Base-by-base conservation (phyloP, 768 basidiomycete genomes). In the Lentinus tigrinus region DNA sequence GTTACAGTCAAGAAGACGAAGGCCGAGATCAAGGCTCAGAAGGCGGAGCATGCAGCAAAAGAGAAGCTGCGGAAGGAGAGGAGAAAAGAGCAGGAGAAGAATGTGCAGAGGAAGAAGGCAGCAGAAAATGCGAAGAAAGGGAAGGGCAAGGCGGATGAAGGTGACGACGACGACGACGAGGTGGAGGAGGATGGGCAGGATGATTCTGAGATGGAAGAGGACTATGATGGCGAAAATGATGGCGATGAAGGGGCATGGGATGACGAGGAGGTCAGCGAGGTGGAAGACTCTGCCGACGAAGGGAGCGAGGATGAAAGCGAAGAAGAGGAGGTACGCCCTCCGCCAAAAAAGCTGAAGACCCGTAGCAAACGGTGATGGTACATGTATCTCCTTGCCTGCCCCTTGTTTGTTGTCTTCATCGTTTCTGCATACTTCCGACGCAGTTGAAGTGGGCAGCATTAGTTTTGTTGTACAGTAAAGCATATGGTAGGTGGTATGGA, bases 51-150 rank as follows among this genome's bases (percentile, higher is more conserved):
- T 68, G 88, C 84, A 2, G 88, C 85, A 23, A 91, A 89, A 66
- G 87, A 85, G 61, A 88, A 81, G 69, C 70, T 93, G 43, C 82
- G 85, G 63, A 87, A 89, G 65, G 80, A 92, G 64, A 80, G 95
- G 61, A 78, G 89, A 63, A 89, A 90, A 58, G 93, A 97, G 69
- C 97, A 98, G 69, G 95, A 93, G 69, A 81, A 82, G 53, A 99
- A 98, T 72, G 91, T 98, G 5, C 80, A 83, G 47, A 81, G 88
- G 47, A 99, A 98, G 76, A 88, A 88, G 71, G 81, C 46, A 61
- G 69, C 64, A 56, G 66, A 40, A 37, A 50, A 56, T 24, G 46
- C 39, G 47, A 52, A 51, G 66, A 78, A 75, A 0, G 77, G 74
- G 0, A 70, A 63, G 8, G 75, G 78, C 51, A 77, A 75, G 21